Evolutionary conservation across 2,329 filamentous ascomycete genomes (phyloP), one percentile per base, ranked within the genome.

Genomic region (Trichophyton simii): DNA sequence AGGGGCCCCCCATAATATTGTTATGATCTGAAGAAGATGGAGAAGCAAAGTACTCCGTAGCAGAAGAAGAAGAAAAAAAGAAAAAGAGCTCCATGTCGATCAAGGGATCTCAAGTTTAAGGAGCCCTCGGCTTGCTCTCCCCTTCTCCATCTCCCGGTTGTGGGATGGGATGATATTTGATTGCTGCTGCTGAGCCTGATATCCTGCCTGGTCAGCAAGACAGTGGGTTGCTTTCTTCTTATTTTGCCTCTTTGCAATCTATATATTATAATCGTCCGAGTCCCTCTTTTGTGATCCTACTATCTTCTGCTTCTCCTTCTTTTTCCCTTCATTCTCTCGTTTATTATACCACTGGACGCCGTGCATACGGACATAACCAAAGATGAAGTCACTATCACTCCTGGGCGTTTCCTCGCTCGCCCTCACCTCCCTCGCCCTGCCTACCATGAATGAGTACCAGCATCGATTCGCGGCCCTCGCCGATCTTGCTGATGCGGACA

Each of bases 401-500:
- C 28, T 59, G 31, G 44, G 58, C 58, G 36, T 50, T 2, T 48
- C 28, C 20, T 50, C 36, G 4, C 46, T 65, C 34, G 38, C 62
- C 57, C 59, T 58, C 22, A 41, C 41, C 57, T 28, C 57, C n/a
- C 36, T 63, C 22, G 46, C 63, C 2, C 41, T 61, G 18, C 63
- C 64, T 38, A 41, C 61, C 18, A n/a, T 48, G 34, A 18, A 36
- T 28, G 31, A 36, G 6, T 34, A 34, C 11, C 42, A 38, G n/a
- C 20, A 50, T 18, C 57, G 18, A n/a, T 28, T 58, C 44, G 28
- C 28, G 18, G 36, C 34, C 15, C 22, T 22, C 11, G 36, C 18
- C 8, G 36, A 9, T 3, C 42, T 42, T 20, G 48, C 25, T n/a
- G 38, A 54, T 7, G 52, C 57, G n/a, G 54, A 69, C 7, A 72